Evolutionary conservation across 2,329 filamentous ascomycete genomes (phyloP).

Genomic region (Neofusicoccum umdonicola): DNA sequence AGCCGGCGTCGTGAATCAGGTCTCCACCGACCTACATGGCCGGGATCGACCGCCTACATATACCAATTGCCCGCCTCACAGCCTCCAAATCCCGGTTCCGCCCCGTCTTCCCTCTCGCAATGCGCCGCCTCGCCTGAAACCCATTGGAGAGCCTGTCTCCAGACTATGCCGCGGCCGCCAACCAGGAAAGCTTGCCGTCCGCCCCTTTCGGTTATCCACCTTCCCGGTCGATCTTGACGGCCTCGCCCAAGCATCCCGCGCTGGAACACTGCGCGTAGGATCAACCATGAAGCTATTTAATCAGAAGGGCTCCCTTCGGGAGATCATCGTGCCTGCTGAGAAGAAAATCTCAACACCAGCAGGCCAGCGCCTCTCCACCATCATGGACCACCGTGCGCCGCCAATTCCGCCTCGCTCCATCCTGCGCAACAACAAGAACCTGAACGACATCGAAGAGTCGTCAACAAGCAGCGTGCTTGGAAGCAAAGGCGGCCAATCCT

Average conservation of each 20-base stretch:
- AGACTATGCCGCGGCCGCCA: constrained; percentile 3
- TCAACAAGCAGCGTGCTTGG: constrained; percentile 26
- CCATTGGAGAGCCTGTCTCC: constrained; percentile 7
- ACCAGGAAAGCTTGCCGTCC: not conserved
- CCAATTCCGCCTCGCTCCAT: not conserved
- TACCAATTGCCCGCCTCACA: constrained; percentile 2
- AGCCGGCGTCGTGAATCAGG: not conserved
- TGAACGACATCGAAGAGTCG: constrained; percentile 22
- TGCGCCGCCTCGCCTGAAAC: constrained; percentile 11
- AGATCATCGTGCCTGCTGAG: constrained; percentile 19
- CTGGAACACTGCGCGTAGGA: not conserved
- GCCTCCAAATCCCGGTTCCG: not conserved
- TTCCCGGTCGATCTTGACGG: not conserved
- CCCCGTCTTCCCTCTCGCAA: not conserved
- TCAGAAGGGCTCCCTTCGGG: not conserved
- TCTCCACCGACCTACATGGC: not conserved
- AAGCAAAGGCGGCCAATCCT: constrained; percentile 28
- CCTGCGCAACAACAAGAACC: constrained; percentile 3
- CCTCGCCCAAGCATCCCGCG: not conserved
- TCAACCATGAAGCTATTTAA: constrained; percentile 7
- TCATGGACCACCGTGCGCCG: constrained; percentile 32
- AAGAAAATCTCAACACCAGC: constrained; percentile 44
- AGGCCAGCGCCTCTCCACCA: constrained; percentile 41
- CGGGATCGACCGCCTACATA: constrained; percentile 11
- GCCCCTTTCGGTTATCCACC: not conserved